A percentile compares a stretch with the other conserved stretches of the same genome.
Conservation (phyloP, 768 basidiomycete species). For the Hygrocybe punicea region DNA sequence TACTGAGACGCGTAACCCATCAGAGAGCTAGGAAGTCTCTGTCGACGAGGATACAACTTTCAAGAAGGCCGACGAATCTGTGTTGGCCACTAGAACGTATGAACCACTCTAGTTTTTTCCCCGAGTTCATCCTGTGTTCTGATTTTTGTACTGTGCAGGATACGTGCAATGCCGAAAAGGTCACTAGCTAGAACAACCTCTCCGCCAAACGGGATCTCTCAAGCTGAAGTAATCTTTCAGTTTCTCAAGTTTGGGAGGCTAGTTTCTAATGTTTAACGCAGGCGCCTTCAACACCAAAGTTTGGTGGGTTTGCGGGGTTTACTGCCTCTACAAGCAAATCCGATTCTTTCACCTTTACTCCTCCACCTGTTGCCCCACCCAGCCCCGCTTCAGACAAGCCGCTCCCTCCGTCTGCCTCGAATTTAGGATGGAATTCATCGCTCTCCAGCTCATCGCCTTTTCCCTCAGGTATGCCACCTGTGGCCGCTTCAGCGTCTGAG, state of each 20-base stretch:
- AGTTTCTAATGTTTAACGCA: conserved; percentile 7
- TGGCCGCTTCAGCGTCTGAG: conserved; percentile 39
- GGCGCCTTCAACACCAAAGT: conserved; percentile 41
- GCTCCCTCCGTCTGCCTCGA: conserved; percentile 11
- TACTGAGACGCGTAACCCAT: not conserved
- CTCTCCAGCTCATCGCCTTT: conserved; percentile 16
- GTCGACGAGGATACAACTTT: conserved; percentile 42
- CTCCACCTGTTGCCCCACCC: conserved; percentile 19
- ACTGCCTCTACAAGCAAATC: conserved; percentile 34
- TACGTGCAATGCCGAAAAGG: conserved; percentile 61
- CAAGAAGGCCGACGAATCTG: conserved; percentile 56
- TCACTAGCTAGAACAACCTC: conserved; percentile 23
- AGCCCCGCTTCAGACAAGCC: conserved; percentile 10
- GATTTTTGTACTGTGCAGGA: conserved; percentile 40
- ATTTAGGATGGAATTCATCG: not conserved
- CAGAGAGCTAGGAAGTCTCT: conserved; percentile 40
- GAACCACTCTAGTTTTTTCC: conserved; percentile 23
- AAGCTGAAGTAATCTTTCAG: conserved; percentile 15
- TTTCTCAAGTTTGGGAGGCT: conserved; percentile 5
- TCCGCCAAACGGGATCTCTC: conserved; percentile 9
- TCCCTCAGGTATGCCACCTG: conserved; percentile 16
- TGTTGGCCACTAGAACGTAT: conserved; percentile 56
- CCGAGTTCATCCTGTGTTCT: not conserved
- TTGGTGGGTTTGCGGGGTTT: conserved; percentile 53
- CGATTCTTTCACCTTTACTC: conserved; percentile 42